Percentiles rank a stretch among this genome's conserved stretches.
These are phyloP conservation scores for Keithomyces neogunnii DNA, from an alignment of 2,329 filamentous ascomycete genomes.

Conservation along the genomic window DNA sequence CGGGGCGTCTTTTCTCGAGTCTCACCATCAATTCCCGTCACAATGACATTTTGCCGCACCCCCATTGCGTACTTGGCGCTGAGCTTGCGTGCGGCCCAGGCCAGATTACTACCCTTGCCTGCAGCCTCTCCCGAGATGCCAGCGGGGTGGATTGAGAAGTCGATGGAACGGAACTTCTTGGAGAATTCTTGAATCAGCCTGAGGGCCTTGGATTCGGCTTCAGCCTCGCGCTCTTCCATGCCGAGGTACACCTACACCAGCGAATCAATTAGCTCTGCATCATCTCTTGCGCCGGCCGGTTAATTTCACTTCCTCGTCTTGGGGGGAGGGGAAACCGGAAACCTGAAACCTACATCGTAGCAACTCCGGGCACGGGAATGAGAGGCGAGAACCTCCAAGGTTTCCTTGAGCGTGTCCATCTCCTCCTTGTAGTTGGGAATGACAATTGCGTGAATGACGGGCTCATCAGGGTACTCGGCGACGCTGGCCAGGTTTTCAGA, in stretches of 20 bases:
- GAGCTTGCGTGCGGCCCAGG: constrained; percentile 60
- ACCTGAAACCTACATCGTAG: constrained; percentile 60
- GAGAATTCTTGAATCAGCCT: constrained; percentile 53
- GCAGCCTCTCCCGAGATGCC: constrained; percentile 60
- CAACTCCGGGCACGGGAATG: constrained; percentile 54
- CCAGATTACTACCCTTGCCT: constrained; percentile 67
- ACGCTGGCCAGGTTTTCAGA: constrained; percentile 36
- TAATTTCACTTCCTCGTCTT: no score
- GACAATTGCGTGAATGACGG: constrained; percentile 57
- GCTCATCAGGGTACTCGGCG: constrained; percentile 30
- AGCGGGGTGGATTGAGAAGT: constrained; percentile 58
- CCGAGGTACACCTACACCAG: constrained; percentile 57
- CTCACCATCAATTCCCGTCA: constrained; percentile 64
- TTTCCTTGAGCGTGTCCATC: constrained; percentile 57
- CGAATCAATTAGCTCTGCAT: constrained; percentile 3
- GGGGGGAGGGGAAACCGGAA: no score
- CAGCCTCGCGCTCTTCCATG: constrained; percentile 62
- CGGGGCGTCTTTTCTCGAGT: constrained; percentile 11
- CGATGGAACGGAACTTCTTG: constrained; percentile 57
- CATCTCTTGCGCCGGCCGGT: not conserved
- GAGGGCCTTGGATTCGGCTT: constrained; percentile 52
- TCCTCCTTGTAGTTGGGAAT: constrained; percentile 71
- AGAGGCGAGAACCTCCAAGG: constrained; percentile 58
- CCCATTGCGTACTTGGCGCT: constrained; percentile 50
- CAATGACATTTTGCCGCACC: constrained; percentile 51